These are phyloP conservation scores for Paecilomyces niveus DNA, from an alignment of 2,329 filamentous ascomycete genomes.

Conservation along the genomic window DNA sequence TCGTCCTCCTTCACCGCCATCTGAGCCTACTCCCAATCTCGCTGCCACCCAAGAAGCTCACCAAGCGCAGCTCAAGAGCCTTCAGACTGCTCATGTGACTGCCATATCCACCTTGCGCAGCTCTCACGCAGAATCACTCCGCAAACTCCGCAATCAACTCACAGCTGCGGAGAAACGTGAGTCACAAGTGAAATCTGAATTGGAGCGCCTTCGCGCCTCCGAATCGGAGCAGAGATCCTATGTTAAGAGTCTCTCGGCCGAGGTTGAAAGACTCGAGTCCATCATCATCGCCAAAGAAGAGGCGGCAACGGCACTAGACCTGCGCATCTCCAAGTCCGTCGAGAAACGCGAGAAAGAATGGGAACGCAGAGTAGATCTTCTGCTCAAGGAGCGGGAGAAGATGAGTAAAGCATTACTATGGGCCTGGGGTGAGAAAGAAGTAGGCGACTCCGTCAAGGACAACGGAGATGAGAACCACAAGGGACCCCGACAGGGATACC, in stretches of 20 bases:
- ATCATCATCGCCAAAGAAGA: constrained; percentile 35
- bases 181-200: constrained; percentile 23
- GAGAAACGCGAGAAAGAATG: constrained; percentile 38
- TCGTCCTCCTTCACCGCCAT: constrained; percentile 22
- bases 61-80: constrained; percentile 27
- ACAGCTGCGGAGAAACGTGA: constrained; percentile 28
- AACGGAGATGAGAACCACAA: constrained; percentile 16
- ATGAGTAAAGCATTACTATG: constrained; percentile 34
- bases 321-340: constrained; percentile 31
- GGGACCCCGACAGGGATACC: constrained; percentile 27
- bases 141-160: constrained; percentile 28
- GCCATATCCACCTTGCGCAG: constrained; percentile 29
- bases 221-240: constrained; percentile 15
- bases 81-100: constrained; percentile 29
- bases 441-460: constrained; percentile 21
- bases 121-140: constrained; percentile 30
- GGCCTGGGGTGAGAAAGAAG: constrained; percentile 35
- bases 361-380: constrained; percentile 32
- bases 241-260: constrained; percentile 20
- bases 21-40: constrained; percentile 9
- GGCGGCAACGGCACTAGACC: constrained; percentile 30
- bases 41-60: constrained; percentile 23
- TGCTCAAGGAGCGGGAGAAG: constrained; percentile 34
- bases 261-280: constrained; percentile 26
- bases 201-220: constrained; percentile 19